Evolutionary conservation across 2,329 filamentous ascomycete genomes (phyloP), one percentile per base, ranked within the genome.

Genomic region (Aspergillus neoniger): DNA sequence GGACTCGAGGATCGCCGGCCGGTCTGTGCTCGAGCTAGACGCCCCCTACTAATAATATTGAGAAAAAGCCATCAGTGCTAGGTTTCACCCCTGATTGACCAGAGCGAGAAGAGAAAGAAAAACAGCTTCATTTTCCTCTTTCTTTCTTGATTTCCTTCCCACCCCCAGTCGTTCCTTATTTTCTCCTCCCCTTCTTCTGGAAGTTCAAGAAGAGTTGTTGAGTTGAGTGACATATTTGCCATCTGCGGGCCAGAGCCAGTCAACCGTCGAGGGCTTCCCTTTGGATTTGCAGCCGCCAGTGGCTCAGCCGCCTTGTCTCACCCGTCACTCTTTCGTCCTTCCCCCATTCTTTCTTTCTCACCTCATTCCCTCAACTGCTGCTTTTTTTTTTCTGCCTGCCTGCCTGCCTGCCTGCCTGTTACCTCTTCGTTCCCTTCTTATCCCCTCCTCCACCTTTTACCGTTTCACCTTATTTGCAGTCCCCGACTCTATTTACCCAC

Each of bases 1-100:
- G 56, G 61, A 60, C 63, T 63, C 51, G 64, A 66, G 47, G 64
- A 66, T 66, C 63, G 58, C 49, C 59, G 23, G 21, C 52, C 50
- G 63, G 64, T 63, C 63, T 65, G 61, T 65, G 61, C 63, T 55
- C 28, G 36, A 49, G 43, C 44, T 19, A 32, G 56, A 49, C 51
- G 36, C 57, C 58, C 63, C 61, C 63, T 63, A 63, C 55, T 62
- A 54, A 61, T 58, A 21, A 57, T 43, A 56, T 50, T 4, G 36
- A 32, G 43, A 36, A 56, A 49, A 49, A 50, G 12, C 28, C 10
- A 41, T 50, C 44, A 41, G 14, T 17, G 47, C 51, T 32, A 30
- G 30, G 28, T 59, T 38, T 28, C 50, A 30, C 41, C 32, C 38
- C 49, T 57, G 55, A 57, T 48, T 57, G 43, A 57, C 43, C 25